Percentiles rank a stretch among this genome's conserved stretches.
Conservation (phyloP, 495 filamentous ascomycete species). For the Immersiella caudata region DNA sequence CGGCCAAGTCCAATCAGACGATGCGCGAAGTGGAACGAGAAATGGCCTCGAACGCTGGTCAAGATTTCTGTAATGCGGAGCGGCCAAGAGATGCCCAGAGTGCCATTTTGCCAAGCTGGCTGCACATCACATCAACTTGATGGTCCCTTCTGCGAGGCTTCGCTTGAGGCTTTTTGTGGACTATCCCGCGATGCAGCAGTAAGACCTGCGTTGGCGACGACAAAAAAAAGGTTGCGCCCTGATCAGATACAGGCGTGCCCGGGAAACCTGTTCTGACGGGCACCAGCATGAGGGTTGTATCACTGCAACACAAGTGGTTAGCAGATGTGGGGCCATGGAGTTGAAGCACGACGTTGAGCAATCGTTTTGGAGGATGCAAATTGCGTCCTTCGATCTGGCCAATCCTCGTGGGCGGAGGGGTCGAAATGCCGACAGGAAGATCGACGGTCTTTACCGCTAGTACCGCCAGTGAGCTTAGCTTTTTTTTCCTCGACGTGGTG, state of each 20-base stretch:
- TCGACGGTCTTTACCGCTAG: slow-evolving; percentile 19
- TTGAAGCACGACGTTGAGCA: slow-evolving; percentile 12
- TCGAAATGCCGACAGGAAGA: slow-evolving; percentile 29
- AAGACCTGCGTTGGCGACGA: background rate
- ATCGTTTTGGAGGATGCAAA: slow-evolving; percentile 16
- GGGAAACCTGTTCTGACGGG: background rate
- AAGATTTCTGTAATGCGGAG: background rate
- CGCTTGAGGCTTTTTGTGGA: background rate
- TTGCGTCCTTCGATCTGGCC: slow-evolving; percentile 21
- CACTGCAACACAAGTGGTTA: background rate
- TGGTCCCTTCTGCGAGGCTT: background rate
- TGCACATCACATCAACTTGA: background rate
- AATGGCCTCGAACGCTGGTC: background rate
- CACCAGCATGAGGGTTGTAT: background rate
- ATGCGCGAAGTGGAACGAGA: background rate
- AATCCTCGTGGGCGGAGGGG: slow-evolving; percentile 18
- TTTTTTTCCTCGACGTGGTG: slow-evolving; percentile 2
- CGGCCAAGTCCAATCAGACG: slow-evolving; percentile 14
- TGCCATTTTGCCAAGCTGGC: background rate
- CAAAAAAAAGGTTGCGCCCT: background rate
- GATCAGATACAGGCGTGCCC: background rate
- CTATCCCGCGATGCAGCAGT: background rate
- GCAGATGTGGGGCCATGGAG: background rate
- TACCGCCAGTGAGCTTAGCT: slow-evolving; percentile 21
- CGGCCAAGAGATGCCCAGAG: slow-evolving; percentile 10